Conservation (phyloP, 805 yeast genomes). For the Cyberlindnera euphorbiiphila region DNA sequence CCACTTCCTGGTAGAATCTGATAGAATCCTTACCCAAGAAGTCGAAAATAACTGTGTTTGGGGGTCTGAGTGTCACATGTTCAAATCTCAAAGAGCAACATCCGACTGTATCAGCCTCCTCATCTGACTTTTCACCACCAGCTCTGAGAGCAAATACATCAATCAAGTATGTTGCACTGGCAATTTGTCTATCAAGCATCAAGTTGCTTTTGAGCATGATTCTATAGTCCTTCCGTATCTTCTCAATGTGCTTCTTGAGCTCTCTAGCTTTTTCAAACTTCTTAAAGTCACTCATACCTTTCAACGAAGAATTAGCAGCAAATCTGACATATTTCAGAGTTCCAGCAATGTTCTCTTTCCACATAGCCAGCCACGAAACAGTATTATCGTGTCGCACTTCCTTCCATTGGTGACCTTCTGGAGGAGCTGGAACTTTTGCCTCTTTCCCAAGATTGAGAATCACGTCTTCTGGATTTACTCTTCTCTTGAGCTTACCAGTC, state of each 20-base stretch:
- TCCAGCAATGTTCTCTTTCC: conserved; percentile 90
- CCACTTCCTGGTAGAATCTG: conserved; percentile 86
- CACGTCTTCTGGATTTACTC: conserved; percentile 88
- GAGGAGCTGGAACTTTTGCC: conserved; percentile 74
- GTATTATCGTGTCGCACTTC: conserved; percentile 84
- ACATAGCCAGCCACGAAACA: conserved; percentile 95
- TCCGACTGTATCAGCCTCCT: conserved; percentile 97
- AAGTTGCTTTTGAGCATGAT: conserved; percentile 63
- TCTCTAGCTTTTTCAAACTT: conserved; percentile 94
- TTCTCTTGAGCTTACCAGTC: conserved; percentile 83
- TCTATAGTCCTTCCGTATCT: conserved; percentile 72
- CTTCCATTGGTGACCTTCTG: conserved; percentile 88
- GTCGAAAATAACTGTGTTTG: conserved; percentile 81
- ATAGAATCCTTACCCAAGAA: conserved; percentile 95
- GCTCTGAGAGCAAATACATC: conserved; percentile 95
- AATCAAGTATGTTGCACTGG: conserved; percentile 89
- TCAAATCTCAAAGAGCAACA: conserved; percentile 93
- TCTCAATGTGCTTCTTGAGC: conserved; percentile 65
- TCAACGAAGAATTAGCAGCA: conserved; percentile 85
- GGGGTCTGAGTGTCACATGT: conserved; percentile 82
- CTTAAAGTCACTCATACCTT: conserved; percentile 86
- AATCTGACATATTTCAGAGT: conserved; percentile 84
- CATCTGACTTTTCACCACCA: conserved; percentile 96
- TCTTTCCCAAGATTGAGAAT: conserved; percentile 76
- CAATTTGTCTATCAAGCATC: conserved; percentile 87